Conservation (phyloP, 768 basidiomycete genomes). For the Podaxis rugospora region DNA sequence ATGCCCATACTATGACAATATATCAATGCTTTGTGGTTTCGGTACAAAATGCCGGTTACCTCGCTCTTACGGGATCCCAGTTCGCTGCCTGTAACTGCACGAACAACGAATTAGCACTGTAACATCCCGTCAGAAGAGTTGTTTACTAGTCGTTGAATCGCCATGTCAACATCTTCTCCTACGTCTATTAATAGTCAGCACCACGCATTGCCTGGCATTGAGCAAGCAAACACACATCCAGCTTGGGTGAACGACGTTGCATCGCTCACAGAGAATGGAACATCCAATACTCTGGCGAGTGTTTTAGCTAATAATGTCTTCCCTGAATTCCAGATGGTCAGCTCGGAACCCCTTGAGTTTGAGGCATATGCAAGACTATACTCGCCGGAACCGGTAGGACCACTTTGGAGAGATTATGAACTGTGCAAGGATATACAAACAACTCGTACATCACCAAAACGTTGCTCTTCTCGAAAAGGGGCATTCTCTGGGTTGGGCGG, state of each 20-base stretch:
- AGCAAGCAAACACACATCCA: constrained; percentile 52
- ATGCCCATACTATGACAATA: constrained; percentile 71
- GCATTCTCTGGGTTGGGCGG: constrained; percentile 37
- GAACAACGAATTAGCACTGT: neutral
- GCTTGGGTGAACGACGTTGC: constrained; percentile 94
- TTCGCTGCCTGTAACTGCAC: constrained; percentile 81
- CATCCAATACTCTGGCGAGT: constrained; percentile 85
- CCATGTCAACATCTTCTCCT: constrained; percentile 94
- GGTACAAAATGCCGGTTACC: constrained; percentile 36
- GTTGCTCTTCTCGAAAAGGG: constrained; percentile 92
- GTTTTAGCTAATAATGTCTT: constrained; percentile 92
- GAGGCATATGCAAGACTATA: neutral
- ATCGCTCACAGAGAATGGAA: constrained; percentile 91
- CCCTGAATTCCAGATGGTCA: constrained; percentile 35
- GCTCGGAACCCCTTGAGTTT: neutral
- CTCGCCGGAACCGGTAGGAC: constrained; percentile 82
- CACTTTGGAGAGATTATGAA: constrained; percentile 34
- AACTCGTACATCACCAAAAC: constrained; percentile 75
- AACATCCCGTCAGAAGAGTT: neutral
- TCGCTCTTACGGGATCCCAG: constrained; percentile 83
- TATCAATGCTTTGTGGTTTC: neutral
- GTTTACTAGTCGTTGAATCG: constrained; percentile 76
- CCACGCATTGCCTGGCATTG: constrained; percentile 8
- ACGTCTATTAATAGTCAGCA: constrained; percentile 54
- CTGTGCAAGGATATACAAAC: neutral